phyloP scores from a whole-genome alignment of 805 yeast genomes.

The Jamesozyma piceae region DNA sequence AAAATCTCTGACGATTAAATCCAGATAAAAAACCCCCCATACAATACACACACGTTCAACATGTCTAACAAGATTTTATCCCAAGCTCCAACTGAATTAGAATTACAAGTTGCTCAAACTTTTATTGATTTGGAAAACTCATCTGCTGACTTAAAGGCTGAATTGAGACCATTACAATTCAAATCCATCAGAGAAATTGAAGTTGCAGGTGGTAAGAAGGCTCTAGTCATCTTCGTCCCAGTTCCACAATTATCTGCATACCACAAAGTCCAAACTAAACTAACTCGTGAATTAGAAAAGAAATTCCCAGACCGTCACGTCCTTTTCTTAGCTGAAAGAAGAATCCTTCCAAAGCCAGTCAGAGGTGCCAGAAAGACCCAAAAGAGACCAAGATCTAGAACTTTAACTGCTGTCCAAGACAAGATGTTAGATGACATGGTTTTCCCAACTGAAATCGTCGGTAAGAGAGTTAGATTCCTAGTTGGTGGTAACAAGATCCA shows the following conservation, averaged over 20 bases:
- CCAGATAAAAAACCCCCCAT: too few relatives aligned
- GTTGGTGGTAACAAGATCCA: slow-evolving; percentile 98
- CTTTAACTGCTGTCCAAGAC: slow-evolving; percentile 97
- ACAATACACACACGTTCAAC: too few relatives aligned
- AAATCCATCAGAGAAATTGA: slow-evolving; percentile 96
- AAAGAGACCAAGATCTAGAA: slow-evolving; percentile 99
- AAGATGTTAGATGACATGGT: slow-evolving; percentile 97
- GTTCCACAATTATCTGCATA: slow-evolving; percentile 83
- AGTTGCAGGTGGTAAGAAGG: slow-evolving; percentile 97
- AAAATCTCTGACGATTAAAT: too few relatives aligned
- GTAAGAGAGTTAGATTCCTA: slow-evolving; percentile 98
- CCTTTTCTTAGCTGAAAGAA: slow-evolving; percentile 98
- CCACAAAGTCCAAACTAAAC: slow-evolving; percentile 95
- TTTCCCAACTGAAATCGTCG: slow-evolving; percentile 98
- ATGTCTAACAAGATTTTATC: slow-evolving; percentile 72
- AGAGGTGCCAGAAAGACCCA: slow-evolving; percentile 88
- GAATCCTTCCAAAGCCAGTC: slow-evolving; percentile 98
- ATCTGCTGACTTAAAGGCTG: slow-evolving; percentile 94
- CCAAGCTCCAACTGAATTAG: slow-evolving; percentile 95
- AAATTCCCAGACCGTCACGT: slow-evolving; percentile 99
- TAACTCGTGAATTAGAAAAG: slow-evolving; percentile 99
- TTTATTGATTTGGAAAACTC: slow-evolving; percentile 88
- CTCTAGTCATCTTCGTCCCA: slow-evolving; percentile 96
- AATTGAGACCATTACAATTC: slow-evolving; percentile 96
- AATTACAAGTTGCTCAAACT: slow-evolving; percentile 98